Conservation (phyloP, 176 grass and related monocot species). For the Cenchrus americanus region DNA sequence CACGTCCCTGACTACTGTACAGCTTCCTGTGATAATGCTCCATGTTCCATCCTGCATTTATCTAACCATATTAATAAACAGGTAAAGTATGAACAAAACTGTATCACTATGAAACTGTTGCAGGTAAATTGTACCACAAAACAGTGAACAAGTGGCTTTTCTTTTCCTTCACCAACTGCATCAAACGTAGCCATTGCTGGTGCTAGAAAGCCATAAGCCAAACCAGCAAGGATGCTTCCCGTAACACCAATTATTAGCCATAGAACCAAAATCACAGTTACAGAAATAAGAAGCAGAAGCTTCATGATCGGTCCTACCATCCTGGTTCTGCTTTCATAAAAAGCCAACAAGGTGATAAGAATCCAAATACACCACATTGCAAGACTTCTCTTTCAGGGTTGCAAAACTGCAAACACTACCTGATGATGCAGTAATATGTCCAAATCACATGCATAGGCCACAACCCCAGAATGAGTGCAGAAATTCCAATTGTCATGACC, state of each 20-base stretch:
- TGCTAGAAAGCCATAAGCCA: conserved; percentile 79
- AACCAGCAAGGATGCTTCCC: conserved; percentile 70
- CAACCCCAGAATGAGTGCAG: conserved; percentile 67
- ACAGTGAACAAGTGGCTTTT: conserved; percentile 68
- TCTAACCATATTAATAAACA: conserved; percentile 35
- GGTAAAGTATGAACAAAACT: not conserved
- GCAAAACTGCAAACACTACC: conserved; percentile 54
- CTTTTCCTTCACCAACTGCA: conserved; percentile 92
- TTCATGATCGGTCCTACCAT: conserved; percentile 79
- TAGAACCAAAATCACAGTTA: conserved; percentile 51
- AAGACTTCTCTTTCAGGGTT: conserved; percentile 25
- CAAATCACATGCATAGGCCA: conserved; percentile 88
- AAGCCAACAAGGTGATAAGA: conserved; percentile 25
- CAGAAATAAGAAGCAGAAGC: conserved; percentile 59
- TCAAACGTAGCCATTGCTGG: conserved; percentile 90
- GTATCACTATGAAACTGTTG: not conserved
- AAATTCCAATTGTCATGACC: conserved; percentile 78
- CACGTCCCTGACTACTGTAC: conserved; percentile 77
- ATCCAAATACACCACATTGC: conserved; percentile 39
- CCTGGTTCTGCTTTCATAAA: conserved; percentile 82
- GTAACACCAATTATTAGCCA: conserved; percentile 68
- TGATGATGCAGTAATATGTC: conserved; percentile 92
- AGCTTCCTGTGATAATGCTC: conserved; percentile 82
- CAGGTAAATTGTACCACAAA: conserved; percentile 63
- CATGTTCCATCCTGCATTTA: conserved; percentile 91